Base-by-base conservation (phyloP, 2,329 filamentous ascomycete species). In the Cyphellophora europaea region DNA sequence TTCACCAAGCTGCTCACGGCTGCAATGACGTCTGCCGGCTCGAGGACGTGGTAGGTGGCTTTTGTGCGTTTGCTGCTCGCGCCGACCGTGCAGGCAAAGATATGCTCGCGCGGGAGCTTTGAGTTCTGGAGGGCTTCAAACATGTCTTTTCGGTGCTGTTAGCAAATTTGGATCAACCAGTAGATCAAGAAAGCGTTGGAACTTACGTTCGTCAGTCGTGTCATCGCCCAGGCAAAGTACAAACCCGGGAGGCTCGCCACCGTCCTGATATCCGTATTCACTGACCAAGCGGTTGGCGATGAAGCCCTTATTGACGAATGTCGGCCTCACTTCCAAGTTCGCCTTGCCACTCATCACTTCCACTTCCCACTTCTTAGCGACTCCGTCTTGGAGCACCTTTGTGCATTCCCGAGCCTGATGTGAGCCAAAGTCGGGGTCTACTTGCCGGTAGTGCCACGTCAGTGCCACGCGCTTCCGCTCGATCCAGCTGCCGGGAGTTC, bases 291-390 rank as follows among this genome's bases (percentile, higher is more conserved):
- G 77, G 63, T 86, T 88, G 11, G 80, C 84, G 45, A 96, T 96
- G 60, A 93, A 87, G 18, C 91, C 91, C 67, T 98, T 98, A 71
- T 96, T 96, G 64, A 98, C 87, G 53, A 93, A 94, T 1, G 80
- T 88, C 17, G 89, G 89, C n/a, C 91, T 80, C 19, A 96, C 89
- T 61, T 98, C 91, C 16, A 98, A 70, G 55, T 96, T 96, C 42
- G 89, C 89, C 65, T 96, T 98, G 50, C 91, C 91, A 0, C 79
- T 75, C 87, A 96, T 96, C 40, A 98, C 87, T 52, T 96, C 89
- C 3, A 96, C 84, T 31, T 94, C 87, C 74, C 81, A 94, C 44
- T 77, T 77, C 53, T 78, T 81, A 33, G 67, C 78, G 1, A 94
- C 81, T 0, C 77, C 84, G 4, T 71, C 66, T 55, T 93, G 81